Base-by-base conservation (phyloP, 202 grass and related monocot genomes). In the Bolboschoenoplectus hybrid region DNA sequence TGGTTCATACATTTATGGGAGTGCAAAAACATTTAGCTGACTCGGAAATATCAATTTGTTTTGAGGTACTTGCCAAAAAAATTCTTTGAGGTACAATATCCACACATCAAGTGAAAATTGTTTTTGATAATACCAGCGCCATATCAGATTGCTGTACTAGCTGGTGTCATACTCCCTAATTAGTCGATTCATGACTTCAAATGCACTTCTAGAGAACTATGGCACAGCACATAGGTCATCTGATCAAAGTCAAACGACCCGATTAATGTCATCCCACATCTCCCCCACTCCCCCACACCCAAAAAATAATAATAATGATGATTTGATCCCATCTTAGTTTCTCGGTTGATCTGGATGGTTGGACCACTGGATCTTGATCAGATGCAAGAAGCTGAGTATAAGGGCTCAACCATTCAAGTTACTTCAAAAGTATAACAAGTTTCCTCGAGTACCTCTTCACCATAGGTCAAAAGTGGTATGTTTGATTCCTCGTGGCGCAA, bases 401-500 rank as follows among this genome's bases (percentile, higher is more conserved):
- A 0, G 0, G 17, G 43, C 43, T 73, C 3, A 19, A 47, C n/a
- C 44, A 73, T 73, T 73, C 44, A 45, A 50, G 49, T 5, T 74
- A 74, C 19, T 79, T 58, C 35, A 79, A n/a, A 60, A 41, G 13
- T 19, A 58, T n/a, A 78, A 53, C 4, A 8, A 43, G 75, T 58
- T 79, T 79, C 11, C 26, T 51, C 4, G 3, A 82, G 80, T 68
- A 91, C 89, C 86, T 88, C 89, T 75, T 91, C 89, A 79, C 89
- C 89, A 68, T 85, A 85, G 10, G 89, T 91, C 76, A 91, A 67
- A 69, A 91, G 89, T 3, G 82, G 86, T 47, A 91, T 34, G 66
- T 44, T 69, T 2, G 26, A 38, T 51, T 35, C 35, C 32, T 44
- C 82, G 46, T 45, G 44, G 53, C 38, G 36, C 41, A 79, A 79